A percentile compares a stretch with the other conserved stretches of the same genome.
Evolutionary conservation across 768 basidiomycete genomes (phyloP).

Genomic region (Pleurotus tuber-regium): DNA sequence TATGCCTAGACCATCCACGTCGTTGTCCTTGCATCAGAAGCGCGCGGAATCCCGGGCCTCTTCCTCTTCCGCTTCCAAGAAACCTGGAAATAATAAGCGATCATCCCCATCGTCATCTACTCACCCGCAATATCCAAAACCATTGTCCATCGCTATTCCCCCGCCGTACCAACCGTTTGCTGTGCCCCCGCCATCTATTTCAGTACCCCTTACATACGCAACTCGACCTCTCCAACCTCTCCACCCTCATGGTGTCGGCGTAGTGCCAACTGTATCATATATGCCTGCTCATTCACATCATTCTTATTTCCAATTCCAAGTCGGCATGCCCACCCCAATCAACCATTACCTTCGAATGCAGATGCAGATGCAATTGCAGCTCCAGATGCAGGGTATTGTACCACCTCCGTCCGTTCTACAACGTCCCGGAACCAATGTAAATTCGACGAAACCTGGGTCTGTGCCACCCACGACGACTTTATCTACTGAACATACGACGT

Average conservation of each 20-base stretch:
- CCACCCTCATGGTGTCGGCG: background rate
- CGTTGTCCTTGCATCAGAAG: background rate
- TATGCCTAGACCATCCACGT: background rate
- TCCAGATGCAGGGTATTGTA: conserved; percentile 12
- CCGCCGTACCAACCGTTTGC: background rate
- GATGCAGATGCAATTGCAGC: conserved; percentile 12
- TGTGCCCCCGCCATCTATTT: background rate
- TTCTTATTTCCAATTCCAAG: background rate
- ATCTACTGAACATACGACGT: no score
- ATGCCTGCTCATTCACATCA: background rate
- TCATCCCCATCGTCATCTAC: background rate
- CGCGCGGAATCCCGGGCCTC: conserved; percentile 12
- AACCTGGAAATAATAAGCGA: background rate
- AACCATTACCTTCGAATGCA: conserved; percentile 7
- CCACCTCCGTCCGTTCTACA: no score
- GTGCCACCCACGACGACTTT: no score
- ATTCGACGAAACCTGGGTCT: no score
- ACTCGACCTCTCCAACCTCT: background rate
- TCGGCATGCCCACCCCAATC: background rate
- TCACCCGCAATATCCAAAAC: background rate
- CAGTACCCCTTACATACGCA: background rate
- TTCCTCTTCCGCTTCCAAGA: background rate
- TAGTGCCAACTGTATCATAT: conserved; percentile 7
- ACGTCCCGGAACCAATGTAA: no score
- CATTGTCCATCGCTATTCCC: background rate